Conservation (phyloP, 2,329 filamentous ascomycete species). For the Pseudogymnoascus pannorum region DNA sequence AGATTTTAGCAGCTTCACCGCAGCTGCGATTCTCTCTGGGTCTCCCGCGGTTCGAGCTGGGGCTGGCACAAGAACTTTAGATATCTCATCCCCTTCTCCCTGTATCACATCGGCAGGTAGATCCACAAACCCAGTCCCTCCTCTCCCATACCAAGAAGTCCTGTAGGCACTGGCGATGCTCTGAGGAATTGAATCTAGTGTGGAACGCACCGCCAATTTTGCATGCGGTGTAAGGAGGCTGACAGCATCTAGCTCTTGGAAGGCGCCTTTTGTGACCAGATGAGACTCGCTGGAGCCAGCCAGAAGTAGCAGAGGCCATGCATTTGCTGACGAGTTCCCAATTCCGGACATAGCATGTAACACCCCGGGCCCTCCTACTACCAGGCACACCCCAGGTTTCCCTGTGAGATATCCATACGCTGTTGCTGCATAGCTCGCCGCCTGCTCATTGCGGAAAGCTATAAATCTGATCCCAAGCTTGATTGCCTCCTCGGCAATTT, state of each 20-base stretch:
- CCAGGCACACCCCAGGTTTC: slow-evolving; percentile 47
- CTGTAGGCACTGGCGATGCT: slow-evolving; percentile 45
- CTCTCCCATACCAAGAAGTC: slow-evolving; percentile 45
- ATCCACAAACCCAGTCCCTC: slow-evolving; percentile 47
- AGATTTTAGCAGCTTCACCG: slow-evolving; percentile 37
- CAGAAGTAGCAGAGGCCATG: slow-evolving; percentile 47
- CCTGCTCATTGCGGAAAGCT: slow-evolving; percentile 52
- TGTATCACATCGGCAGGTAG: slow-evolving; percentile 50
- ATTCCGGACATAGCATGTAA: slow-evolving; percentile 51
- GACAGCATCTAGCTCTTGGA: slow-evolving; percentile 51
- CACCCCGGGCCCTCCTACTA: slow-evolving; percentile 52
- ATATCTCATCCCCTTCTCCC: slow-evolving; percentile 26
- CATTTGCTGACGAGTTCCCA: slow-evolving; percentile 45
- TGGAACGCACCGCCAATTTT: slow-evolving; percentile 41
- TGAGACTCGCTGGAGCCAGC: slow-evolving; percentile 47
- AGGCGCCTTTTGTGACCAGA: slow-evolving; percentile 44
- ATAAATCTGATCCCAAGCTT: slow-evolving; percentile 50
- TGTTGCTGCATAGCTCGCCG: slow-evolving; percentile 49
- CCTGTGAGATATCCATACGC: slow-evolving; percentile 52
- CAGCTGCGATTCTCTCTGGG: slow-evolving; percentile 33
- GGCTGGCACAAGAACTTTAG: slow-evolving; percentile 25
- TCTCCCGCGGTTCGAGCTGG: slow-evolving; percentile 40
- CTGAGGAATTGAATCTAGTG: slow-evolving; percentile 38
- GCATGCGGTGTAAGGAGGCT: slow-evolving; percentile 45
- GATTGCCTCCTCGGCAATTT: slow-evolving; percentile 50